A percentile compares a stretch with the other conserved stretches of the same genome.
Evolutionary conservation across 371 early-diverging fungal species (phyloP).

Genomic region (Thermomucor indicae-seudaticae): DNA sequence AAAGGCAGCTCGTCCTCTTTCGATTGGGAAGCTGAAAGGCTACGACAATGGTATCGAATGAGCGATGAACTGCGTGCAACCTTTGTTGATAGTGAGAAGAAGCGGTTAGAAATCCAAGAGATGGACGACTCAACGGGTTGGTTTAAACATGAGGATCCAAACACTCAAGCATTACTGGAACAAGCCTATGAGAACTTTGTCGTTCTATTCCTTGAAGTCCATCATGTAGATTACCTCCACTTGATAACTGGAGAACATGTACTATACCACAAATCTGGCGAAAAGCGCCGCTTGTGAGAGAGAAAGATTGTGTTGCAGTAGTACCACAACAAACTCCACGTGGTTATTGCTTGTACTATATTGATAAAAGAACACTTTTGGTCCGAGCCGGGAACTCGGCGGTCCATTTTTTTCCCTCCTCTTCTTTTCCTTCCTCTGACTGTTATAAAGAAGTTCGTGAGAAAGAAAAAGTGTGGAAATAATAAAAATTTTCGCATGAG

Average conservation of each 20-base stretch:
- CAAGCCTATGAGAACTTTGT: conserved; percentile 26
- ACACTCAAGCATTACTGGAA: conserved; percentile 15
- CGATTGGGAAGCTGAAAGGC: conserved; percentile 32
- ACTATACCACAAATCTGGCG: no score
- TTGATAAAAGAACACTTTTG: no score
- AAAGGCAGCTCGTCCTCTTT: conserved; percentile 13
- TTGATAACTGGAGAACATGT: conserved; percentile 8
- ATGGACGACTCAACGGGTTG: conserved; percentile 8
- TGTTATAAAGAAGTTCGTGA: no score
- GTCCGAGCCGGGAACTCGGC: no score
- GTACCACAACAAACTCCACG: no score
- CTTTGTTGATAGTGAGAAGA: not conserved
- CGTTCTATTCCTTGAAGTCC: conserved; percentile 23
- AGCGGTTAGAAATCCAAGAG: conserved; percentile 10
- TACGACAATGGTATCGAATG: conserved; percentile 20
- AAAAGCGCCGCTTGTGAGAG: no score
- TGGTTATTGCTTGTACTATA: no score
- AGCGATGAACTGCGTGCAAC: conserved; percentile 23
- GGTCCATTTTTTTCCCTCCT: no score
- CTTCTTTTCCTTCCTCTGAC: no score
- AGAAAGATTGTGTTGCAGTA: no score
- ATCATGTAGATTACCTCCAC: conserved; percentile 17
- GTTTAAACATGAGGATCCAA: conserved; percentile 8
- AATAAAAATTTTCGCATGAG: no score
- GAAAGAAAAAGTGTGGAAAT: no score